These are phyloP conservation scores for Metschnikowia lochheadii DNA, from an alignment of 805 yeast genomes.

Conservation along the genomic window DNA sequence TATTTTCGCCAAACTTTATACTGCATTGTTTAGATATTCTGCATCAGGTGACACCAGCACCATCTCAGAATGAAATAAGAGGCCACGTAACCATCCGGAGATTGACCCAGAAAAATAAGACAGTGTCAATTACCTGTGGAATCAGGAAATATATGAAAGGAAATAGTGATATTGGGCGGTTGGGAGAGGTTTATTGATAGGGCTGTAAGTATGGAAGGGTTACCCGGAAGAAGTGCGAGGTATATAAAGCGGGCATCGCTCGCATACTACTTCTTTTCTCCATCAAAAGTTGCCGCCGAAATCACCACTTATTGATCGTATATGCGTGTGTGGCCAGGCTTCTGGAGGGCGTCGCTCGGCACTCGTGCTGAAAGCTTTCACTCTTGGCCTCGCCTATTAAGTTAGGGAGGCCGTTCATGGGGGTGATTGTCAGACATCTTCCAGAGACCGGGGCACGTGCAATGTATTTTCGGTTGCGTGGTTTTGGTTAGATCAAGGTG, in stretches of 20 bases:
- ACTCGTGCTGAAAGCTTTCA: slow-evolving; percentile 19
- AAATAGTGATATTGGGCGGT: no score
- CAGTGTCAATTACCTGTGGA: no score
- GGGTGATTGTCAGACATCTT: slow-evolving; percentile 12
- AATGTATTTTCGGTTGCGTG: slow-evolving; percentile 17
- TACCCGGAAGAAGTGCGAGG: slow-evolving; percentile 14
- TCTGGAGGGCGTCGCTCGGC: slow-evolving; percentile 18
- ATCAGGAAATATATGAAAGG: no score
- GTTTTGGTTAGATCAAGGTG: slow-evolving; percentile 39
- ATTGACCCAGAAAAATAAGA: no score
- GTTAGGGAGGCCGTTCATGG: slow-evolving; percentile 31
- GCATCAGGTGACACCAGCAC: no score
- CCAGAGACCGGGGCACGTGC: slow-evolving; percentile 10
- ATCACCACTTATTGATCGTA: slow-evolving; percentile 23
- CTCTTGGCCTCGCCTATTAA: slow-evolving; percentile 34
- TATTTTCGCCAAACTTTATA: no score
- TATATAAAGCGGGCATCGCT: slow-evolving; percentile 5
- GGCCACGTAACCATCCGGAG: no score
- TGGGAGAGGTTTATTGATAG: no score
- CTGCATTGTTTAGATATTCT: no score
- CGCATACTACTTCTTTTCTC: slow-evolving; percentile 8
- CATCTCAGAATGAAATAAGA: no score
- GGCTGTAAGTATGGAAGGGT: not conserved
- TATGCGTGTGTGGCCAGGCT: slow-evolving; percentile 18
- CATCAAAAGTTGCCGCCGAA: slow-evolving; percentile 40